phyloP scores from a whole-genome alignment of 352 stramenopile species.

The Phytopythium cucurbitacearum region DNA sequence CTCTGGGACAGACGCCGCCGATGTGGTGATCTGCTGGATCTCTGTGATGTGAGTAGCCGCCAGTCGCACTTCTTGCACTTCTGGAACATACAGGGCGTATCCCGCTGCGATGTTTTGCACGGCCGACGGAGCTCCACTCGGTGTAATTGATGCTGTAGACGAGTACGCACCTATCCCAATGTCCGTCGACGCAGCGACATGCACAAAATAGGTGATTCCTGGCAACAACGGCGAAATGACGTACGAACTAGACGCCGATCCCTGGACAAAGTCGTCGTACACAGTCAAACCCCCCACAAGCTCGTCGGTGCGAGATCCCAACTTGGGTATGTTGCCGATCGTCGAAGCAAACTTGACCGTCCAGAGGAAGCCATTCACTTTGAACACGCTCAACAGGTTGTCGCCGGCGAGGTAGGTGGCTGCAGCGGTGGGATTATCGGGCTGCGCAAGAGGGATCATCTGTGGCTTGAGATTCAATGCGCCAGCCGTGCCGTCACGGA shows the following conservation, averaged over 20 bases:
- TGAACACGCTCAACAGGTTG: constrained; percentile 47
- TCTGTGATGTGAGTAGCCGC: constrained; percentile 65
- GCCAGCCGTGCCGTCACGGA: constrained; percentile 27
- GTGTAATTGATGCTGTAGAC: constrained; percentile 24
- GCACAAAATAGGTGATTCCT: constrained; percentile 66
- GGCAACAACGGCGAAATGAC: constrained; percentile 45
- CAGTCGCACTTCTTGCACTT: constrained; percentile 68
- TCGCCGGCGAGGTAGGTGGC: constrained; percentile 34
- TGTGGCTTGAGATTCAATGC: constrained; percentile 22
- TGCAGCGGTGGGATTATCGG: constrained; percentile 13
- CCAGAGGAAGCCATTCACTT: constrained; percentile 78
- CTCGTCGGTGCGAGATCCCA: constrained; percentile 20
- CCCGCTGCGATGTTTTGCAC: constrained; percentile 55
- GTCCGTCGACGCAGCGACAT: constrained; percentile 52
- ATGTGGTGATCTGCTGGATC: constrained; percentile 62
- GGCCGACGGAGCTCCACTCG: constrained; percentile 35
- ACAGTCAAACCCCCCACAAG: constrained; percentile 28
- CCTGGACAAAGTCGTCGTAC: constrained; percentile 34
- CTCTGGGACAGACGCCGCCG: constrained; percentile 55
- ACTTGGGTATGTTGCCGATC: constrained; percentile 53
- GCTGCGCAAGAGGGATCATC: constrained; percentile 48
- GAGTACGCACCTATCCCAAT: constrained; percentile 52
- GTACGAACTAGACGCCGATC: constrained; percentile 32
- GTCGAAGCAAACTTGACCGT: constrained; percentile 79
- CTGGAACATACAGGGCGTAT: constrained; percentile 46